Conservation (phyloP, 2,329 filamentous ascomycete genomes). For the Cladosporium sp. region DNA sequence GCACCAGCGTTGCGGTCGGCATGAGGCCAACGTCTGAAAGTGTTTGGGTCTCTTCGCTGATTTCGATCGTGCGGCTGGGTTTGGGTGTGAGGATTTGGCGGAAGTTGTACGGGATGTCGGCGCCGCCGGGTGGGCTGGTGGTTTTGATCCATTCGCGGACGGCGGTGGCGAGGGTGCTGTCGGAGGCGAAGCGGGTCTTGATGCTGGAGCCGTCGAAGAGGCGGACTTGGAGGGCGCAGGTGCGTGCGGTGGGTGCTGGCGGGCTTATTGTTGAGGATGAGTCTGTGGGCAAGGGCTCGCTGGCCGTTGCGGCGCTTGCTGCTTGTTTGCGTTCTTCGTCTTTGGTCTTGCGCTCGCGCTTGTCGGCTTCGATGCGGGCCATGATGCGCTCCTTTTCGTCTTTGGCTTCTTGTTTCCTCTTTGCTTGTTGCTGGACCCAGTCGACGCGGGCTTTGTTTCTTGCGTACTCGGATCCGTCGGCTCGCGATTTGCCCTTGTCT, state of each 20-base stretch:
- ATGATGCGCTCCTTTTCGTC: slow-evolving; percentile 69
- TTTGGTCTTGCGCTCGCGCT: slow-evolving; percentile 59
- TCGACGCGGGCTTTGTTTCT: slow-evolving; percentile 30
- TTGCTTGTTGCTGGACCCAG: slow-evolving; percentile 46
- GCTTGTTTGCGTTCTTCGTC: slow-evolving; percentile 42
- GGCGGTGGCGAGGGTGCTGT: slow-evolving; percentile 59
- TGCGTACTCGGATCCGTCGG: slow-evolving; percentile 37
- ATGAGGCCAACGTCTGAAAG: slow-evolving; percentile 68
- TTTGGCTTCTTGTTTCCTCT: slow-evolving; percentile 60
- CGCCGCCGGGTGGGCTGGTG: slow-evolving; percentile 40
- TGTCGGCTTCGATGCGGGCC: slow-evolving; percentile 72
- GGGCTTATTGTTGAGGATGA: slow-evolving; percentile 13
- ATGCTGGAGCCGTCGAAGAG: slow-evolving; percentile 81
- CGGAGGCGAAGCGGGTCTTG: slow-evolving; percentile 59
- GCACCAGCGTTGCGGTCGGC: slow-evolving; percentile 77
- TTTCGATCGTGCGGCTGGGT: slow-evolving; percentile 70
- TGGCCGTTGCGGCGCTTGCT: not conserved
- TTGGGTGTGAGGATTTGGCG: slow-evolving; percentile 76
- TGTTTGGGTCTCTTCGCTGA: slow-evolving; percentile 66
- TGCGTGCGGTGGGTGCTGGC: slow-evolving; percentile 13
- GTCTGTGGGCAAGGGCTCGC: not conserved
- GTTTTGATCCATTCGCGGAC: slow-evolving; percentile 76
- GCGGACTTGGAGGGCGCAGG: slow-evolving; percentile 62
- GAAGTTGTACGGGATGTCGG: slow-evolving; percentile 65
- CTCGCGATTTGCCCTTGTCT: slow-evolving; percentile 17